Evolutionary conservation across 371 early-diverging fungal species (phyloP), one percentile per base, ranked within the genome.

Genomic region (Haplosporangium sp.): DNA sequence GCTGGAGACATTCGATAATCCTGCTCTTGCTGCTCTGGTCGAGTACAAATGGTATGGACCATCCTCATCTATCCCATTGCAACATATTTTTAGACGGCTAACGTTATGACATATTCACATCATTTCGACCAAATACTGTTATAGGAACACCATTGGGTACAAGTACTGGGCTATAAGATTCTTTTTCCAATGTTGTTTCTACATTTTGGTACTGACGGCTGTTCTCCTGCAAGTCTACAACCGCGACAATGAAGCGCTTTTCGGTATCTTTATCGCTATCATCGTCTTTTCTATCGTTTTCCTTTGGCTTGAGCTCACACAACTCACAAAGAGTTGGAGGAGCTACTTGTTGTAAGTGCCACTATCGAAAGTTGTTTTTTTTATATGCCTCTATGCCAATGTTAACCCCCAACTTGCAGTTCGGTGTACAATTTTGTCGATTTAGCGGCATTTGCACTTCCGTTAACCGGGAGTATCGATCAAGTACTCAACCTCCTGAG

Each of bases 31-130:
- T 6, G 73, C 67, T 1, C 38, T 73, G 21, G 40, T 73, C 16
- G 73, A 73, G 42, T 73, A 59, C 67, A 73, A 73, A 62, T 73
- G 73, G 73, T 73, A 67, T 52, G 48, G 1, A 18, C n/a, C n/a
- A n/a, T n/a, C n/a, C 14, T 48, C 16, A 14, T 8, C 20, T 18
- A 1, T n/a, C 5, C 1, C 21, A 16, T 1, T 50, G 9, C 16
- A 5, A 9, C 10, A 2, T 53, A 14, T 55, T n/a, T 29, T 14
- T 43, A 11, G 2, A 29, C 36, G 1, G 9, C 2, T 16, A 38
- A 14, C 12, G 14, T 18, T 1, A 6, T 37, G 29, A 45, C 41
- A 8, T 64, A 18, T 51, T 53, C 18, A 11, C 18, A 10, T 51
- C 38, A 1, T 38, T n/a, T 64, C 1, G 23, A n/a, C 14, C 3